phyloP scores from a whole-genome alignment of 2,329 filamentous ascomycete species.

The Fusarium subglutinans region DNA sequence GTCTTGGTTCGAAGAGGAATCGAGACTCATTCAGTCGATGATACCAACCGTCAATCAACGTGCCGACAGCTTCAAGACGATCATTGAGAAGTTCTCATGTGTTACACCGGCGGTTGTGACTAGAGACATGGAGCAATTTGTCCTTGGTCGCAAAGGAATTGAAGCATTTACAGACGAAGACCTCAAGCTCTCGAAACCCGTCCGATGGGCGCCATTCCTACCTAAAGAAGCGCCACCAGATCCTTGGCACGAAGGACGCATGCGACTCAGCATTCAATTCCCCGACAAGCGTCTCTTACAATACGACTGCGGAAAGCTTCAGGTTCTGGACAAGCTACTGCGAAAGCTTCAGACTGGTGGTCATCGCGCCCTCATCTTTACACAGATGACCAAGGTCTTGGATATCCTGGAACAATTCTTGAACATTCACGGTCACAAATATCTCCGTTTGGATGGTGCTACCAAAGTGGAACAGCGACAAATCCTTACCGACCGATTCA shows the following conservation, averaged over 20 bases:
- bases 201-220: slow-evolving; percentile 65
- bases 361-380: slow-evolving; percentile 96
- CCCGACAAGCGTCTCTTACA: slow-evolving; percentile 96
- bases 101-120: slow-evolving; percentile 90
- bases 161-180: slow-evolving; percentile 66
- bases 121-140: slow-evolving; percentile 74
- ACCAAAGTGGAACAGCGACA: slow-evolving; percentile 97
- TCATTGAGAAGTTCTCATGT: slow-evolving; percentile 88
- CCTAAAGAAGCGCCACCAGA: slow-evolving; percentile 70
- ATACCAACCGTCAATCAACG: slow-evolving; percentile 80
- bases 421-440: slow-evolving; percentile 97
- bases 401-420: slow-evolving; percentile 98
- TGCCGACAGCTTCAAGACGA: slow-evolving; percentile 75
- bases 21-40: slow-evolving; percentile 69
- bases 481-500: slow-evolving; percentile 95
- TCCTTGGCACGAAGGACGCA: slow-evolving; percentile 92
- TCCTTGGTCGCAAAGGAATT: slow-evolving; percentile 70
- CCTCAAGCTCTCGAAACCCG: slow-evolving; percentile 65
- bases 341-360: slow-evolving; percentile 88
- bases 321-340: slow-evolving; percentile 85
- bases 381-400: slow-evolving; percentile 98
- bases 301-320: slow-evolving; percentile 97
- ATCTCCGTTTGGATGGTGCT: slow-evolving; percentile 93
- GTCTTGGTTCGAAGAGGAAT: slow-evolving; percentile 79
- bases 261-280: slow-evolving; percentile 94